These are phyloP conservation scores for Leptographium flavum DNA, from an alignment of 2,329 filamentous ascomycete genomes.

Conservation along the genomic window DNA sequence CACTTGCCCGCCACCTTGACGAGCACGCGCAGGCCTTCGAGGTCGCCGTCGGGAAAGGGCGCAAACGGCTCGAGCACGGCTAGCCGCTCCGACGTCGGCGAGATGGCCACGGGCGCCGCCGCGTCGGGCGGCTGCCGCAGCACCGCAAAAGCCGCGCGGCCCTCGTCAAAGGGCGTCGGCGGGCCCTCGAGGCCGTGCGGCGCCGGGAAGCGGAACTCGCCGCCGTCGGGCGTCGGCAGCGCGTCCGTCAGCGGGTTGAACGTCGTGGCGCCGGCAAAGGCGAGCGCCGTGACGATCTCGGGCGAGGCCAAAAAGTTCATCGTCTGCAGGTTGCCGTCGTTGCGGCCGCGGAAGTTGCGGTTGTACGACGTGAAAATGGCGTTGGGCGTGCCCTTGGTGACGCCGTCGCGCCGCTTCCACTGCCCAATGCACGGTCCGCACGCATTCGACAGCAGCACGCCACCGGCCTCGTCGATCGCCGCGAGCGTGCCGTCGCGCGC, in stretches of 20 bases:
- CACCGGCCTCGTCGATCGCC: conserved; percentile 76
- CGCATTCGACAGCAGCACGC: conserved; percentile 82
- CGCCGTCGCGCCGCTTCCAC: conserved; percentile 83
- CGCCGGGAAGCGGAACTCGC: conserved; percentile 71
- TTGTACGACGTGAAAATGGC: conserved; percentile 97
- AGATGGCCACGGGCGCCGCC: conserved; percentile 58
- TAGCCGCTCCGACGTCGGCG: conserved; percentile 77
- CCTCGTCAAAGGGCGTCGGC: conserved; percentile 55
- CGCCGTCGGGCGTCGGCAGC: conserved; percentile 65
- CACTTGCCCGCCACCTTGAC: conserved; percentile 97
- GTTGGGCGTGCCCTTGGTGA: conserved; percentile 73
- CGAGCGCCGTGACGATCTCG: conserved; percentile 92
- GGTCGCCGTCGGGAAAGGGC: conserved; percentile 63
- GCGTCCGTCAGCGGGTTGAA: conserved; percentile 93
- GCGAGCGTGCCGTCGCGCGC: conserved; percentile 76
- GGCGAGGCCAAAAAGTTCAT: conserved; percentile 99
- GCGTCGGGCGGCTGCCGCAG: conserved; percentile 59
- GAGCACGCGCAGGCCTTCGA: conserved; percentile 67
- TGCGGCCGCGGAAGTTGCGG: conserved; percentile 92
- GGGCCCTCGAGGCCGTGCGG: conserved; percentile 57
- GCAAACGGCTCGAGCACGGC: conserved; percentile 84
- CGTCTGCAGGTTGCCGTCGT: conserved; percentile 89
- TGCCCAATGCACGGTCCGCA: conserved; percentile 91
- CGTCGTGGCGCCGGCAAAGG: conserved; percentile 79
- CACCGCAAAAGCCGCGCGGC: conserved; percentile 60